Evolutionary conservation across 2,329 filamentous ascomycete genomes (phyloP), one percentile per base, ranked within the genome.

Genomic region (Diaporthe citrichinensis): DNA sequence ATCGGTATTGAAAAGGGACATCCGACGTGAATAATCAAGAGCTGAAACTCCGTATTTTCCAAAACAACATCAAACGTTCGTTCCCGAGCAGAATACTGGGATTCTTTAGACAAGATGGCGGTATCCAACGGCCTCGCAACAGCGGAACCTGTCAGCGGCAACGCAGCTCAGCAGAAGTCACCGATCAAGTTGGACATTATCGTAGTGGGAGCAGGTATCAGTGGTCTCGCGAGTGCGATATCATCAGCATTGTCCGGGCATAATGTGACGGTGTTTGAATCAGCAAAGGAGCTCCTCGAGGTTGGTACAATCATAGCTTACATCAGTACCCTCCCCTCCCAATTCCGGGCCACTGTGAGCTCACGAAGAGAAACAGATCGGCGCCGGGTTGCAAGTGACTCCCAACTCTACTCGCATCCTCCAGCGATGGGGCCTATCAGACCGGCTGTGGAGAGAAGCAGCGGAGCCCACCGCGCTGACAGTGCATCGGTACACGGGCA

Each of bases 321-420:
- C 4, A 4, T 17, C 12, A 39, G 20, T 8, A 14, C 28, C 23
- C 41, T 7, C 14, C 4, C 4, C 1, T 10, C 28, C 12, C 34
- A 4, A 28, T 15, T 0, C 23, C 6, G 34, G 20, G 6, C 4
- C 23, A n/a, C 20, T 3, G 14, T 39, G 15, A 34, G 25, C 36
- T 74, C 12, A 62, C 9, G 3, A 28, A 14, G 23, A 6, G 3
- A 31, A 20, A 9, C 17, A 78, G 75, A 53, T 78, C 31, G 77
- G 77, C 39, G 81, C 81, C 25, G 81, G 81, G 17, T 76, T 82
- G 67, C 80, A 81, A 76, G 75, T 82, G 9, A 82, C 81, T 6
- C 81, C 81, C 44, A 82, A 82, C 76, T 79, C 80, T 55, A 80
- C 80, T 28, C 77, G 78, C 71, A 79, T 82, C 46, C 79, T 82